Conservation (phyloP, 2,329 filamentous ascomycete genomes). For the Westerdykella ornata region DNA sequence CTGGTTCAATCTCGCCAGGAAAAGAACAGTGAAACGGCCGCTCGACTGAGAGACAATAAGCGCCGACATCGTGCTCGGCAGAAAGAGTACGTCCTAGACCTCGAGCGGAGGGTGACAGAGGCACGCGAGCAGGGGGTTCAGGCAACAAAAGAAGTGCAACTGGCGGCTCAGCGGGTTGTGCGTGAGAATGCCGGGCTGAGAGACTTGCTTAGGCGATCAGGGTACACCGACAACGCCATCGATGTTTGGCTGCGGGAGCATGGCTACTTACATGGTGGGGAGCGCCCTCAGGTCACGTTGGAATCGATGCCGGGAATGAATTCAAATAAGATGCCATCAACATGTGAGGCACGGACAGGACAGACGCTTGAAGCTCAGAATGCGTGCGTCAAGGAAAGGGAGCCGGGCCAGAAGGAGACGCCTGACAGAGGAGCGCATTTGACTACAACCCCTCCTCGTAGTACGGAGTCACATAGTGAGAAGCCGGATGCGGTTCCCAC, state of each 20-base stretch:
- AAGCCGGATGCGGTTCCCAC: background rate
- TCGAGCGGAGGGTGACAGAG: constrained; percentile 7
- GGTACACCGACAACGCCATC: constrained; percentile 1
- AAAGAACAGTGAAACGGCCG: constrained; percentile 4
- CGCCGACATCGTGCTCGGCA: constrained; percentile 10
- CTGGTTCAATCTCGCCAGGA: constrained; percentile 1
- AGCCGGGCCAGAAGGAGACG: no score
- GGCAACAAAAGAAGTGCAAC: constrained; percentile 8
- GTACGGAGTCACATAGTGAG: background rate
- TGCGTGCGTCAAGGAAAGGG: background rate
- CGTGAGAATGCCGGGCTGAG: constrained; percentile 4
- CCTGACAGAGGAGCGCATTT: no score
- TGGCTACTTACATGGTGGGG: background rate
- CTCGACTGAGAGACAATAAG: constrained; percentile 9
- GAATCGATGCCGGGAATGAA: background rate
- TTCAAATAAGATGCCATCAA: background rate
- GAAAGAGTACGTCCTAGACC: constrained; percentile 9
- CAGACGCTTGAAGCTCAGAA: background rate
- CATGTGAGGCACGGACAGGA: background rate
- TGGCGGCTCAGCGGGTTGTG: constrained; percentile 5
- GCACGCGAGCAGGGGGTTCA: constrained; percentile 5
- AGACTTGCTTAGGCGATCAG: constrained; percentile 1
- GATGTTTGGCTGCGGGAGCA: constrained; percentile 2
- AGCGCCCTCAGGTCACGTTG: background rate
- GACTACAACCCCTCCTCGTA: no score